Percentiles rank a stretch among this genome's conserved stretches.
Evolutionary conservation across 805 yeast species (phyloP).

Genomic region (Candida fluviatilis): DNA sequence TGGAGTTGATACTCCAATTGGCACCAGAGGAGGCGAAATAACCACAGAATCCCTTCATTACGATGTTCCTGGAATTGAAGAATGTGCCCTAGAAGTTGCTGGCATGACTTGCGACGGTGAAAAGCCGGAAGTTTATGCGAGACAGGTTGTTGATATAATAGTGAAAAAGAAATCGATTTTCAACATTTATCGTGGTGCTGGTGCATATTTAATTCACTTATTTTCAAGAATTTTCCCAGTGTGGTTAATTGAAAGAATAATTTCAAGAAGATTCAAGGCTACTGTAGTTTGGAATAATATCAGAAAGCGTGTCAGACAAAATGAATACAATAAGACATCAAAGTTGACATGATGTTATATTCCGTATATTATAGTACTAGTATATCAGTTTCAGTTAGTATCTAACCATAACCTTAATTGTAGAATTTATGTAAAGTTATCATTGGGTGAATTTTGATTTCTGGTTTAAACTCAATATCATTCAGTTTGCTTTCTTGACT

Average conservation of each 20-base stretch:
- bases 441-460: no score
- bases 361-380: no score
- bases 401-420: no score
- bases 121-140: slow-evolving; percentile 22
- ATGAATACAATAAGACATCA: neutral
- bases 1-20: slow-evolving; percentile 24
- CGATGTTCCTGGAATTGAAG: slow-evolving; percentile 19
- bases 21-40: no score
- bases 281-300: slow-evolving; percentile 16
- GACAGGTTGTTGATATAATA: slow-evolving; percentile 19
- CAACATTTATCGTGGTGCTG: slow-evolving; percentile 24
- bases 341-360: neutral
- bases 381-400: no score
- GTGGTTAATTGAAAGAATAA: slow-evolving; percentile 18
- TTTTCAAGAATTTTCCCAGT: slow-evolving; percentile 18
- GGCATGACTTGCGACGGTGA: slow-evolving; percentile 19
- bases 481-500: slow-evolving; percentile 9
- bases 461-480: no score
- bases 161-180: slow-evolving; percentile 17
- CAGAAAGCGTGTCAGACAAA: slow-evolving; percentile 10
- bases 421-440: no score
- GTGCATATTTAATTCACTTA: slow-evolving; percentile 16
- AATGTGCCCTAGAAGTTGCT: slow-evolving; percentile 15
- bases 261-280: slow-evolving; percentile 23
- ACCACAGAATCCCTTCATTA: slow-evolving; percentile 9